Conservation (phyloP, 73 alveolate species). For the Urostyla sp. region DNA sequence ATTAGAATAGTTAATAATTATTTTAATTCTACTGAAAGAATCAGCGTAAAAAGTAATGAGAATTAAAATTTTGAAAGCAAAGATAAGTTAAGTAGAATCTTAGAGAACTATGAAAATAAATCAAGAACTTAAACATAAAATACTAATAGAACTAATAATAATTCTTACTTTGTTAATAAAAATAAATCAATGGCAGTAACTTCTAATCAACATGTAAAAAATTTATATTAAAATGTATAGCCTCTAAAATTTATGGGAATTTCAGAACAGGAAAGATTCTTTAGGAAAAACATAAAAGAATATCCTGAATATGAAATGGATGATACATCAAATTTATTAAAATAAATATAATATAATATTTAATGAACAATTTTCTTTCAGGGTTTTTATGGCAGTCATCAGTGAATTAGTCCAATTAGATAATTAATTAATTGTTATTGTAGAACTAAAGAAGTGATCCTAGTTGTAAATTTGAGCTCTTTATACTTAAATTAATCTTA, state of each 20-base stretch:
- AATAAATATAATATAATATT: too few relatives aligned
- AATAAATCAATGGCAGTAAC: background rate
- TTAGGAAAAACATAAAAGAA: constrained; percentile 16
- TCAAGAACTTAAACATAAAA: background rate
- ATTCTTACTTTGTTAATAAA: background rate
- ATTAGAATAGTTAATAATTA: background rate
- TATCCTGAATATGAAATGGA: constrained; percentile 3
- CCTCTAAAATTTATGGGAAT: constrained; percentile 11
- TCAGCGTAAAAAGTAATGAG: too few relatives aligned
- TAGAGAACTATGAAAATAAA: background rate
- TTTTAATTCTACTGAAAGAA: background rate
- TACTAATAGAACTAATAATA: background rate
- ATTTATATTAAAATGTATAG: background rate
- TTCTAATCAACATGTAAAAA: background rate
- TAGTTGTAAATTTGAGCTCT: too few relatives aligned
- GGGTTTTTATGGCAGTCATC: too few relatives aligned
- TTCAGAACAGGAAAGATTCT: constrained; percentile 18
- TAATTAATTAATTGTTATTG: too few relatives aligned
- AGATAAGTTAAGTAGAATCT: too few relatives aligned
- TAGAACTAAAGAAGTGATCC: too few relatives aligned
- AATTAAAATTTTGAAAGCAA: too few relatives aligned
- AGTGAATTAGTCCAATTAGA: too few relatives aligned
- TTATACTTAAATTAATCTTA: too few relatives aligned
- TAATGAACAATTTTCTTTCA: too few relatives aligned
- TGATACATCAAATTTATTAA: too few relatives aligned